These are phyloP conservation scores for Phaeotremella skinneri DNA, from an alignment of 768 basidiomycete species.

Conservation along the genomic window DNA sequence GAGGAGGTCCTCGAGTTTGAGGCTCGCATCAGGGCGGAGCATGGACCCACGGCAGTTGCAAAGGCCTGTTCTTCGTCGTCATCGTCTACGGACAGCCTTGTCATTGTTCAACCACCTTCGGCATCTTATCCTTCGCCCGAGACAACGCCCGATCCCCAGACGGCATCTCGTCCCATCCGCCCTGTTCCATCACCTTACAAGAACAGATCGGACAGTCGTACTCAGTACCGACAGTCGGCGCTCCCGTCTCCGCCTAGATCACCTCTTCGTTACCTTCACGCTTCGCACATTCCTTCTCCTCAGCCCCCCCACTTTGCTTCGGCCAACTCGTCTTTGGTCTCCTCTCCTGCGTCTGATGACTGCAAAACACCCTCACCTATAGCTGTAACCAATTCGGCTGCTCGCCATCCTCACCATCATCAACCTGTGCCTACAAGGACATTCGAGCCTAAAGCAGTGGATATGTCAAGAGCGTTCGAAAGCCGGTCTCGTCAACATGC, in stretches of 20 bases:
- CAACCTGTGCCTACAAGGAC: slow-evolving; percentile 2
- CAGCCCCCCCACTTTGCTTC: slow-evolving; percentile 35
- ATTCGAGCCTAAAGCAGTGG: slow-evolving; percentile 13
- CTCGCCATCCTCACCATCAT: slow-evolving; percentile 5
- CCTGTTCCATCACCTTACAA: slow-evolving; percentile 44
- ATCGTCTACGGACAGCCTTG: slow-evolving; percentile 15
- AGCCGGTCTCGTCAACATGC: slow-evolving; percentile 21
- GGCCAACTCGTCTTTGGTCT: slow-evolving; percentile 40
- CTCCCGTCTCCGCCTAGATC: slow-evolving; percentile 41
- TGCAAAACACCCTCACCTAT: slow-evolving; percentile 47
- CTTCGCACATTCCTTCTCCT: slow-evolving; percentile 21
- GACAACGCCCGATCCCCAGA: slow-evolving; percentile 34
- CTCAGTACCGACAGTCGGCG: slow-evolving; percentile 6
- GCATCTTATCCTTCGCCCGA: slow-evolving; percentile 40
- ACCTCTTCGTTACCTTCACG: slow-evolving; percentile 23
- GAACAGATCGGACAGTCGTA: slow-evolving; percentile 14
- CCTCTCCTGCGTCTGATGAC: slow-evolving; percentile 45
- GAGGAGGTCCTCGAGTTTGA: slow-evolving; percentile 52
- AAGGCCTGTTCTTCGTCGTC: slow-evolving; percentile 19
- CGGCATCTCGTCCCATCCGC: slow-evolving; percentile 34
- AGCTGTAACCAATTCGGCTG: slow-evolving; percentile 21
- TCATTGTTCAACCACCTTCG: slow-evolving; percentile 14
- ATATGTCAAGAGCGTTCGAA: slow-evolving; percentile 23
- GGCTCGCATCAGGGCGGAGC: slow-evolving; percentile 48
- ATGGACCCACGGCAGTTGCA: slow-evolving; percentile 42